Percentiles rank a stretch among this genome's conserved stretches.
Conservation (phyloP, 768 basidiomycete genomes). For the Gymnopilus dilepis region DNA sequence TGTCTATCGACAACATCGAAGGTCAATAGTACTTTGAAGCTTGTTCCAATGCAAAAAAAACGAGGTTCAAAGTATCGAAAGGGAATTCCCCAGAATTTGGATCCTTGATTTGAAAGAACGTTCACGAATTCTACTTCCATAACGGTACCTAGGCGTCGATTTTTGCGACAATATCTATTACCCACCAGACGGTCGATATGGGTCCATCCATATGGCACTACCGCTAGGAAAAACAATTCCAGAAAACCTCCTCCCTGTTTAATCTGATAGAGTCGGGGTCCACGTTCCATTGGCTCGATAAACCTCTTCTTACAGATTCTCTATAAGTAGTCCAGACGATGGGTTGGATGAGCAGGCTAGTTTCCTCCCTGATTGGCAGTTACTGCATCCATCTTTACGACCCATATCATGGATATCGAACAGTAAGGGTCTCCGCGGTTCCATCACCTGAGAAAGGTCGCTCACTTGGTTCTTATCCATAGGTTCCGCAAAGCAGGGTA, state of each 20-base stretch:
- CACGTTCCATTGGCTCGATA: neutral
- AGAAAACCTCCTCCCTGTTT: neutral
- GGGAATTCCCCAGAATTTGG: no score
- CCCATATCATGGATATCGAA: constrained; percentile 50
- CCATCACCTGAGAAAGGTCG: neutral
- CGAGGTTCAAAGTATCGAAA: no score
- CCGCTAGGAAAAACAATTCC: neutral
- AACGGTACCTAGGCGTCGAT: neutral
- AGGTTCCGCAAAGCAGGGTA: constrained; percentile 90
- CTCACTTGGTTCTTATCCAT: constrained; percentile 2
- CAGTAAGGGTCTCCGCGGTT: constrained; percentile 35
- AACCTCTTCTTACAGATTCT: neutral
- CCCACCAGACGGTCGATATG: neutral
- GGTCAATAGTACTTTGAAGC: neutral
- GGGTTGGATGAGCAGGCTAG: neutral
- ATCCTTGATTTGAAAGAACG: no score
- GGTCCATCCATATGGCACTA: neutral
- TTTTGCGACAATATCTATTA: neutral
- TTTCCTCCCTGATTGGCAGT: neutral
- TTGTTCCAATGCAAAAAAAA: no score
- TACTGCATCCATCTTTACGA: neutral
- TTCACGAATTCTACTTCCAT: neutral
- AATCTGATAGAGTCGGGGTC: neutral
- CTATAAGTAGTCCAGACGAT: neutral
- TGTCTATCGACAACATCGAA: neutral